Base-by-base conservation (phyloP, 805 yeast species). In the Ogataea siamensis region DNA sequence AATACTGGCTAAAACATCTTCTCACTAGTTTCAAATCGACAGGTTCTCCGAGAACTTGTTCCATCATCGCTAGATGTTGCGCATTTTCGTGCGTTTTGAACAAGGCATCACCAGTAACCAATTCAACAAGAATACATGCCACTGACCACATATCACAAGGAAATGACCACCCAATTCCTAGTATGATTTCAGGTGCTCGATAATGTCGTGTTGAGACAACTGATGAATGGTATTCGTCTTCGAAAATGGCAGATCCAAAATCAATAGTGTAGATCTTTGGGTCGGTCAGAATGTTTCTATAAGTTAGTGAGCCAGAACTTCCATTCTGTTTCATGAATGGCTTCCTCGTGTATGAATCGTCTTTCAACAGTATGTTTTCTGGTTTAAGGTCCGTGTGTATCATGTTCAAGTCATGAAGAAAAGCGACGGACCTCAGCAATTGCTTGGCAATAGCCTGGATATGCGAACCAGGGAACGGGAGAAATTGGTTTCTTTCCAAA, bases 111-210 rank as follows among this genome's bases (percentile, higher is more conserved):
- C 99, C 99, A 13, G 94, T 87, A 25, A 86, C 80, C 34, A 93
- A 64, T 63, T 93, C 99, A 7, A 87, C 89, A 23, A 93, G 64
- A 11, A 93, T 87, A 60, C 98, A 91, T 1, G 96, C 99, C 29
- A 93, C 71, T 1, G 96, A 86, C 99, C 99, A 93, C 66, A 91
- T 68, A 60, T 93, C 99, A 60, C 98, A 91, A 1, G 97, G 95
- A 52, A 75, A 88, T 6, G 96, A 84, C 98, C 99, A 93, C 13
- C 97, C 96, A n/a, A 77, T 72, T 2, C 96, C 96, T 20, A 93
- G 64, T 1, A 91, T 87, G 46, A 93, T 88, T 59, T 93, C 99
- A 0, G 99, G 99, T 0, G 99, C 99, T 37, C 99, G 69, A 61
- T 93, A 93, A 62, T 93, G 99, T 34, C 99, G 72, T 2, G 99